Conservation (phyloP, 805 yeast genomes). For the Lipomyces anomalus region DNA sequence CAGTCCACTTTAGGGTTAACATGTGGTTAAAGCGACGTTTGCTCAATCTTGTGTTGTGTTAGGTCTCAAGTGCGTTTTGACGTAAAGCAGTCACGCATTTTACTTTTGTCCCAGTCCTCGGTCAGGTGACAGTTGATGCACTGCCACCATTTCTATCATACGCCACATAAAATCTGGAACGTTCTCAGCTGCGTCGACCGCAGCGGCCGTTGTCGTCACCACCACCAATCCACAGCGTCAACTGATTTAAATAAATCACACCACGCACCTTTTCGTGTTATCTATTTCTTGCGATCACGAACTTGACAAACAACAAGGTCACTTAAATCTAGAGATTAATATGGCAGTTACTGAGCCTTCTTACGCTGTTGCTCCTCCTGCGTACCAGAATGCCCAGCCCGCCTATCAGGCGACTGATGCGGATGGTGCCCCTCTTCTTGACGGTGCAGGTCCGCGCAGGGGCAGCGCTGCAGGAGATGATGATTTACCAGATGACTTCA, state of each 20-base stretch:
- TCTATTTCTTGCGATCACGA: no score
- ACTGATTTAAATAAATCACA: not conserved
- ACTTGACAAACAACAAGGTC: no score
- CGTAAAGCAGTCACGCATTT: not conserved
- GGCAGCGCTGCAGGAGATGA: conserved; percentile 4
- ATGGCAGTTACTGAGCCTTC: no score
- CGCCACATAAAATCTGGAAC: not conserved
- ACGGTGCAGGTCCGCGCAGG: conserved; percentile 1
- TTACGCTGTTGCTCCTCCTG: no score
- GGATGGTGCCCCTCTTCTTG: conserved; percentile 5
- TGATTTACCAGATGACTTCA: conserved; percentile 55
- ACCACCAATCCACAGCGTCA: not conserved
- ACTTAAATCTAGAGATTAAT: no score
- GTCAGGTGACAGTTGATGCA: no score
- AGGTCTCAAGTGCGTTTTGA: not conserved
- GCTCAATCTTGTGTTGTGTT: not conserved
- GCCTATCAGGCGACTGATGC: conserved; percentile 12
- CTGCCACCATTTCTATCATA: no score
- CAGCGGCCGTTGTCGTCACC: not conserved
- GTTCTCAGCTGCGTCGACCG: not conserved
- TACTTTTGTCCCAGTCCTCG: no score
- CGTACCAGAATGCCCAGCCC: conserved; percentile 21
- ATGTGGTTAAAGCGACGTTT: not conserved
- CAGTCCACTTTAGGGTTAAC: not conserved
- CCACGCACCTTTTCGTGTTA: not conserved